Base-by-base conservation (phyloP, 495 filamentous ascomycete species). In the Trichoderma asperelloides region DNA sequence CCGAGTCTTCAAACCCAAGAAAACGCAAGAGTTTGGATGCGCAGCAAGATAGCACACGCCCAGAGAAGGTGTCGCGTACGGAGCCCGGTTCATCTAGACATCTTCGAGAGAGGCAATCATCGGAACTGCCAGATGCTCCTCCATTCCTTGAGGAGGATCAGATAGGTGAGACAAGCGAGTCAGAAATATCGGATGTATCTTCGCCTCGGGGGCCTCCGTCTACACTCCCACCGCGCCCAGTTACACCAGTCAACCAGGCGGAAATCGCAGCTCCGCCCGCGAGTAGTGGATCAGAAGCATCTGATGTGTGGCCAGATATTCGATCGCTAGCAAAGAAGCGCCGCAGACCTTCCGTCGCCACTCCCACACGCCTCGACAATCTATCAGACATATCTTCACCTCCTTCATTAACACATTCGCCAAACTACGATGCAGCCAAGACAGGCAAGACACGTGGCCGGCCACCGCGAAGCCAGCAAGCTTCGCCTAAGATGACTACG, bases 361-460 rank as follows among this genome's bases (percentile, higher is more conserved):
- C 66, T 69, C 5, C 63, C 45, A 23, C 72, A 70, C 11, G 69
- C 65, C 45, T 62, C 72, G 40, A 65, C 65, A 65, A 73, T 69
- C 78, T 55, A 66, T 82, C 80, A 9, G 75, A 79, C 40, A 70
- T 81, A 16, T 83, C 81, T 1, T 83, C 81, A 15, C 81, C 80
- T 0, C 81, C 81, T 3, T 83, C 81, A 3, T 75, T 83, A 0
- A 83, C 81, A 12, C 80, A 83, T 68, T 83, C 81, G 2, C 81
- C 81, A 3, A 81, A 82, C 65, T 81, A 78, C 67, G 73, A 69
- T 45, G 45, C 69, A 1, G 45, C 67, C 64, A 62, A 30, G 4
- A 40, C 73, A 68, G 64, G 76, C 64, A 51, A 69, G 55, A 28
- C 70, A 43, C 67, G 69, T 62, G 45, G 69, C 41, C 15, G 74